Conservation (phyloP, 768 basidiomycete genomes). For the Amylocystis lapponica region DNA sequence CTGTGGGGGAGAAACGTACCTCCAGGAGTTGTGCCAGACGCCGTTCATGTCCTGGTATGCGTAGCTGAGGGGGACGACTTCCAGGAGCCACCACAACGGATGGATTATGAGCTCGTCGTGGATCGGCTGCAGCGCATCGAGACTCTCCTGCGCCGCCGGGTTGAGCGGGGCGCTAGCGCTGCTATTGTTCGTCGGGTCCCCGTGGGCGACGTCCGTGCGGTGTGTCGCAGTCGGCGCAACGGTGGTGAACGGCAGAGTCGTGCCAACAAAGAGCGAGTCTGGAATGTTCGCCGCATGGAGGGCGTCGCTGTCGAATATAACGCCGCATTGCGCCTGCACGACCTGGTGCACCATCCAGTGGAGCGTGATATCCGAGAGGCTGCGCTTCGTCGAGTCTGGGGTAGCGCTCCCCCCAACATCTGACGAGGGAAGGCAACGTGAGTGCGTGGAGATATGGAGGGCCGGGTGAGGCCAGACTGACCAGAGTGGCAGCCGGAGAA, state of each 20-base stretch:
- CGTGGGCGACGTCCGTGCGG: not conserved
- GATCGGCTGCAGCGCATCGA: slow-evolving; percentile 42
- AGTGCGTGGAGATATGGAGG: not conserved
- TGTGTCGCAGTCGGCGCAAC: slow-evolving; percentile 1
- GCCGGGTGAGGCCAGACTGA: slow-evolving; percentile 26
- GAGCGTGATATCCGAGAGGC: slow-evolving; percentile 56
- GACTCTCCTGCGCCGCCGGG: slow-evolving; percentile 16
- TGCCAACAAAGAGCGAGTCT: slow-evolving; percentile 12
- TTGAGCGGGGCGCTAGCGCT: not conserved
- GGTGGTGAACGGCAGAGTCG: slow-evolving; percentile 10
- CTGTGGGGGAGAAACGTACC: slow-evolving; percentile 45
- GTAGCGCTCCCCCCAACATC: slow-evolving; percentile 70
- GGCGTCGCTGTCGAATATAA: slow-evolving; percentile 48
- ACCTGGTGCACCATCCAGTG: slow-evolving; percentile 79
- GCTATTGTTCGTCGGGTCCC: not conserved
- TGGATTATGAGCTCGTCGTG: slow-evolving; percentile 44
- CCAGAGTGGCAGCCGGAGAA: slow-evolving; percentile 71
- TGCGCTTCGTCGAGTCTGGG: slow-evolving; percentile 32
- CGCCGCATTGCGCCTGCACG: slow-evolving; percentile 48
- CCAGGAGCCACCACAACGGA: slow-evolving; percentile 65
- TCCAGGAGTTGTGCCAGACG: slow-evolving; percentile 47
- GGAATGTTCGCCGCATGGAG: slow-evolving; percentile 41
- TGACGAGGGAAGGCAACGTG: too few relatives aligned
- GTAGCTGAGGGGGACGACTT: slow-evolving; percentile 51
- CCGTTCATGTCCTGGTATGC: slow-evolving; percentile 52